Base-by-base conservation (phyloP, 495 filamentous ascomycete species). In the Bathelium albidoporum region DNA sequence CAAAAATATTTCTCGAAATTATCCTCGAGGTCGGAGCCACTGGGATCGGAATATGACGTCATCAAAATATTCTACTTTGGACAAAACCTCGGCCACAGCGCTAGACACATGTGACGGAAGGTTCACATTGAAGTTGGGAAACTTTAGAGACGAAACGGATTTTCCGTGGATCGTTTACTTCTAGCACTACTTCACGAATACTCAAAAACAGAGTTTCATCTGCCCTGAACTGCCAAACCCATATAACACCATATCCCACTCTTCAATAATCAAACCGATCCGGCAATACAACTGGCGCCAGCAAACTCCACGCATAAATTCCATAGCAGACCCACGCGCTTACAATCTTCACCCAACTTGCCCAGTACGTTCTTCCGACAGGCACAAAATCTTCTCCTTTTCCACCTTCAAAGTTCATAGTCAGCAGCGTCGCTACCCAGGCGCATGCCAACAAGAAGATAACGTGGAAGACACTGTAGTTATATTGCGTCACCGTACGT, bases 271-370 rank as follows among this genome's bases (percentile, higher is more conserved):
- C 89, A 76, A 96, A 96, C 62, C 91, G 81, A 69, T 95, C 92
- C 0, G 94, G 92, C 73, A 98, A 70, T 28, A 93, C 68, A 41
- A 92, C 81, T 10, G 94, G 94, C 44, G 95, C 94, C 55, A 95
- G 76, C 68, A 98, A 73, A 28, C 90, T 95, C 94, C 94, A 98
- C 44, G 84, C 80, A 69, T 97, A 98, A 74, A 98, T 89, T 43
- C 78, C 86, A 75, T 98, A 97, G 76, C 95, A 97, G 55, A 94
- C 87, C 94, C 94, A 98, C 20, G 92, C 86, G 76, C 91, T 96
- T 59, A 97, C 85, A 73, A 98, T 97, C 85, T 97, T 98, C 67
- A 96, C 91, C 94, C 94, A 98, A 76, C 90, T 96, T 24, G 94
- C 94, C 86, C 92, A 95, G 78, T 97, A 94, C 22, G 93, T 97